Evolutionary conservation across 177 flowering plant genomes (phyloP).

Genomic region (Vitis hybrid): DNA sequence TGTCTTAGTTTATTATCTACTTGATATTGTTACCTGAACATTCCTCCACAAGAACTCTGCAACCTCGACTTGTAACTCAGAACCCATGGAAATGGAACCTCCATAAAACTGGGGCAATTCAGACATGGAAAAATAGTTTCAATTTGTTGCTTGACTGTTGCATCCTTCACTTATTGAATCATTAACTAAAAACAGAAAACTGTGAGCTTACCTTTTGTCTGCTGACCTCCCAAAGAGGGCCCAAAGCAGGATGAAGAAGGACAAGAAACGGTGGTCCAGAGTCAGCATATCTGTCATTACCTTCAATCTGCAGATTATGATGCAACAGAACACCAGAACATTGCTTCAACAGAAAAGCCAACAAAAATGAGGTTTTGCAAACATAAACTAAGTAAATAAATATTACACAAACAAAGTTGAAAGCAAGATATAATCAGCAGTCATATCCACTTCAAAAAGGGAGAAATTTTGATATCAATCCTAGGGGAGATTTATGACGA

Average conservation of each 20-base stretch:
- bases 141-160: not conserved
- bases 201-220: slow-evolving; percentile 72
- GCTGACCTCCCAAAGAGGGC: slow-evolving; percentile 93
- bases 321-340: not conserved
- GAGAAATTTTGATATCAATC: not conserved
- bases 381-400: not conserved
- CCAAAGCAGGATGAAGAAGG: slow-evolving; percentile 93
- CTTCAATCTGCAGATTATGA: slow-evolving; percentile 53
- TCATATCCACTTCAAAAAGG: not conserved
- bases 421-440: not conserved
- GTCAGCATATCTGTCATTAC: slow-evolving; percentile 56
- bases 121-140: not conserved
- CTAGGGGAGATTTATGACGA: not conserved
- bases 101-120: slow-evolving; percentile 57
- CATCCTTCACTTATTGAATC: slow-evolving; percentile 1
- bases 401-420: not conserved
- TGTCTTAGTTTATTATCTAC: not conserved
- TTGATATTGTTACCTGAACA: slow-evolving; percentile 62
- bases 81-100: slow-evolving; percentile 83
- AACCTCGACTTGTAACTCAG: slow-evolving; percentile 90
- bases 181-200: not conserved
- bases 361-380: not conserved
- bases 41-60: slow-evolving; percentile 90
- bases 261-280: slow-evolving; percentile 88
- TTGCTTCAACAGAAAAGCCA: not conserved